These are phyloP conservation scores for Pyrenochaeta sp. DNA, from an alignment of 2,329 filamentous ascomycete species.

Conservation along the genomic window DNA sequence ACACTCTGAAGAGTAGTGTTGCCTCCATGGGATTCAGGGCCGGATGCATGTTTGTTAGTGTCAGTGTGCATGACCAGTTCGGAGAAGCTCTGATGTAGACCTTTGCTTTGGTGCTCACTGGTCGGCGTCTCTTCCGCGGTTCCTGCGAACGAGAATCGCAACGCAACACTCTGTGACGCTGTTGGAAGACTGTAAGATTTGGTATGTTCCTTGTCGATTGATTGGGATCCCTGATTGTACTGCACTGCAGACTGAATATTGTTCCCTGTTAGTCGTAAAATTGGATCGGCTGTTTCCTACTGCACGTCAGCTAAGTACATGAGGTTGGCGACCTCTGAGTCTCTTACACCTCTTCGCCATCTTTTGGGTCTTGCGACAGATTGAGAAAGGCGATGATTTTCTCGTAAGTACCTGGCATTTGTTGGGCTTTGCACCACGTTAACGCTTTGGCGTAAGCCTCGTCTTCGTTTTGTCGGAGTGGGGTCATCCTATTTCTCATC, in stretches of 20 bases:
- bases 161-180: slow-evolving; percentile 12
- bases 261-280: not conserved
- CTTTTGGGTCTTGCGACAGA: slow-evolving; percentile 5
- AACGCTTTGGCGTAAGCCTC: slow-evolving; percentile 1
- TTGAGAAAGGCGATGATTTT: not conserved
- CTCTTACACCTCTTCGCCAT: slow-evolving; percentile 14
- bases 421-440: not conserved
- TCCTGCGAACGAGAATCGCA: slow-evolving; percentile 26
- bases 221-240: not conserved
- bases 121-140: not conserved
- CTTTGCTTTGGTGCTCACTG: not conserved
- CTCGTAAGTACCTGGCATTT: not conserved
- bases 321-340: not conserved
- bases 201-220: not conserved
- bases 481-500: too few relatives aligned
- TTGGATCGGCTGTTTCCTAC: slow-evolving; percentile 1
- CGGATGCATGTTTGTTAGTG: not conserved
- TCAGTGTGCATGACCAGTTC: slow-evolving; percentile 2
- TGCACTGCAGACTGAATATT: not conserved
- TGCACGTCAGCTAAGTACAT: not conserved
- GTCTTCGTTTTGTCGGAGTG: slow-evolving; percentile 6
- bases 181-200: not conserved
- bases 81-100: slow-evolving; percentile 11
- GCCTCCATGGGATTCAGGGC: not conserved
- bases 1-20: slow-evolving; percentile 3